Conservation (phyloP, 805 yeast species). For the Diddensiella caesifluorescens region DNA sequence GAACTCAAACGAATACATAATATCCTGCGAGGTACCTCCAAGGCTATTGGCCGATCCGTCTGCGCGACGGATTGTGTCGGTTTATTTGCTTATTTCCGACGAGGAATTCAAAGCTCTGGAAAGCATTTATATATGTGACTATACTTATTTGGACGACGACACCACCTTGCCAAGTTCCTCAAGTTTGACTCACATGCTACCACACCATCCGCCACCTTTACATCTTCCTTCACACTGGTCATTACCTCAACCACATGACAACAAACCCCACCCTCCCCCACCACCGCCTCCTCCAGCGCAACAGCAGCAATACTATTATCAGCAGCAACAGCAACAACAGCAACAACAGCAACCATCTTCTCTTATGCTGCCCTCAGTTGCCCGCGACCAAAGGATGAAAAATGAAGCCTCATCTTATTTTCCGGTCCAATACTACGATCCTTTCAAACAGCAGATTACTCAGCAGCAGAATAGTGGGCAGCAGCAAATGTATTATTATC, state of each 20-base stretch:
- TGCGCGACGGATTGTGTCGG: conserved; percentile 6
- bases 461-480: neutral
- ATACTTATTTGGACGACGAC: conserved; percentile 9
- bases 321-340: conserved; percentile 11
- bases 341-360: conserved; percentile 9
- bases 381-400: neutral
- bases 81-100: conserved; percentile 12
- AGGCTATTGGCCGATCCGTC: conserved; percentile 5
- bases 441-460: neutral
- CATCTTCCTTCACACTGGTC: conserved; percentile 9
- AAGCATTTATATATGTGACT: conserved; percentile 17
- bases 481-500: neutral
- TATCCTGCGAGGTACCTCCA: conserved; percentile 16
- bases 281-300: conserved; percentile 15
- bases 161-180: too few species aligned
- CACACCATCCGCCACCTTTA: conserved; percentile 9
- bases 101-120: conserved; percentile 9
- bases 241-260: conserved; percentile 7
- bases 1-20: conserved; percentile 11
- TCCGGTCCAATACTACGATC: conserved; percentile 1
- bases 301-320: conserved; percentile 6
- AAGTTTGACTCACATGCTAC: too few species aligned
- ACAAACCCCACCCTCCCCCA: conserved; percentile 12
- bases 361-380: neutral
- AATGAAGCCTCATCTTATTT: neutral